A percentile compares a stretch with the other conserved stretches of the same genome.
phyloP scores from a whole-genome alignment of 805 yeast species.

The Blastobotrys robertii region DNA sequence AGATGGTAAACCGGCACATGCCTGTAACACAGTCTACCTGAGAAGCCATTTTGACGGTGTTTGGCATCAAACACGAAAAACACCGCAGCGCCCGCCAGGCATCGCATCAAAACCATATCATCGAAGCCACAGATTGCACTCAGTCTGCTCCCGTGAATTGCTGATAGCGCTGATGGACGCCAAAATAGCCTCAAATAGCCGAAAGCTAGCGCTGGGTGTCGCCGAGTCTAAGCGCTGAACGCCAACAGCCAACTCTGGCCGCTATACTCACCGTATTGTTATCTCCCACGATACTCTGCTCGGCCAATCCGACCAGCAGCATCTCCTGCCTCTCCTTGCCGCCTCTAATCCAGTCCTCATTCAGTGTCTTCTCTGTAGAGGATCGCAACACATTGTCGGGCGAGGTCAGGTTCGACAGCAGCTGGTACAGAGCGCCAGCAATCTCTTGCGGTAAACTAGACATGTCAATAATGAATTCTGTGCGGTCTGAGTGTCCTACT shows the following conservation, averaged over 20 bases:
- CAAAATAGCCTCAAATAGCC: too few relatives aligned
- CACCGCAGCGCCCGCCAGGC: too few relatives aligned
- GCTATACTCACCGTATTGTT: conserved; percentile 43
- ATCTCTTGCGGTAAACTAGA: conserved; percentile 48
- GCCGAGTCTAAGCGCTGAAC: too few relatives aligned
- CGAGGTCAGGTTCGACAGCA: conserved; percentile 63
- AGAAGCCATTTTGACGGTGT: too few relatives aligned
- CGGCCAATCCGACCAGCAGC: conserved; percentile 68
- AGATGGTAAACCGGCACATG: too few relatives aligned
- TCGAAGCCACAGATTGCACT: too few relatives aligned
- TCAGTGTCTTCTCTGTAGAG: conserved; percentile 65
- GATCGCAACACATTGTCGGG: conserved; percentile 68
- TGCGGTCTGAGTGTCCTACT: not conserved
- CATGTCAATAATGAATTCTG: not conserved
- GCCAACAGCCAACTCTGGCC: not conserved
- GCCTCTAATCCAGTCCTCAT: conserved; percentile 62
- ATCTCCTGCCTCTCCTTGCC: conserved; percentile 49
- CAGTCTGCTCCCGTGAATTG: too few relatives aligned
- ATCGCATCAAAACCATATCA: too few relatives aligned
- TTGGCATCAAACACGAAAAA: too few relatives aligned
- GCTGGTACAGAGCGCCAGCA: conserved; percentile 41
- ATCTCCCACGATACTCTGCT: conserved; percentile 59
- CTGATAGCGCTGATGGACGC: too few relatives aligned
- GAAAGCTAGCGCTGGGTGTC: too few relatives aligned
- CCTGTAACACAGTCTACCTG: too few relatives aligned